These are phyloP conservation scores for Dendrobium chrysotoxum DNA, from an alignment of 106 monocot genomes.

Conservation along the genomic window DNA sequence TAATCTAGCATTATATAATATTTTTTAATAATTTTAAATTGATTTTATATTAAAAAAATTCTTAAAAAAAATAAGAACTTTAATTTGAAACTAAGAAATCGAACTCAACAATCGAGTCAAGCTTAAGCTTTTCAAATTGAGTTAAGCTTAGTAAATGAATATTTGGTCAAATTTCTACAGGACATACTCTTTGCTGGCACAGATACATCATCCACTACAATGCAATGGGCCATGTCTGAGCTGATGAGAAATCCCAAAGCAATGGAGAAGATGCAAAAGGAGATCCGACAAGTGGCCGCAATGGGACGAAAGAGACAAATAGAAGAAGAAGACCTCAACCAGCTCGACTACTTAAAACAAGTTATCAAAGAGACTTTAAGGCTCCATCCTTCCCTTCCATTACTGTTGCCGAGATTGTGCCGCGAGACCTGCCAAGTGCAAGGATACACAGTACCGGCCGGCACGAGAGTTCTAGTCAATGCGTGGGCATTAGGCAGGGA, in stretches of 20 bases:
- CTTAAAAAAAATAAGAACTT: too few relatives aligned
- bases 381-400: background rate
- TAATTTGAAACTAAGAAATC: too few relatives aligned
- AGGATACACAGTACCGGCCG: background rate
- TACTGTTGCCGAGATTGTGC: background rate
- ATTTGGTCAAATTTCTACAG: background rate
- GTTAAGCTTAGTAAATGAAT: too few relatives aligned
- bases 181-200: constrained; percentile 30
- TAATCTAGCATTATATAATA: too few relatives aligned
- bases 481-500: constrained; percentile 5
- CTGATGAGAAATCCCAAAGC: constrained; percentile 16
- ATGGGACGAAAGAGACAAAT: background rate
- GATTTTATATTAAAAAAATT: too few relatives aligned
- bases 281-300: constrained; percentile 2
- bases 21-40: too few relatives aligned
- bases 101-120: too few relatives aligned
- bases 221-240: constrained; percentile 32
- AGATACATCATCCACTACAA: constrained; percentile 3
- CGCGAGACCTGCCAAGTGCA: background rate
- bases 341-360: background rate
- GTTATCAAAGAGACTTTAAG: constrained; percentile 7
- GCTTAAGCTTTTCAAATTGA: too few relatives aligned
- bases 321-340: background rate
- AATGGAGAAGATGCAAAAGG: constrained; percentile 23
- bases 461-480: constrained; percentile 5